These are phyloP conservation scores for Aspergillus sp. DNA, from an alignment of 2,329 filamentous ascomycete genomes.

Conservation along the genomic window DNA sequence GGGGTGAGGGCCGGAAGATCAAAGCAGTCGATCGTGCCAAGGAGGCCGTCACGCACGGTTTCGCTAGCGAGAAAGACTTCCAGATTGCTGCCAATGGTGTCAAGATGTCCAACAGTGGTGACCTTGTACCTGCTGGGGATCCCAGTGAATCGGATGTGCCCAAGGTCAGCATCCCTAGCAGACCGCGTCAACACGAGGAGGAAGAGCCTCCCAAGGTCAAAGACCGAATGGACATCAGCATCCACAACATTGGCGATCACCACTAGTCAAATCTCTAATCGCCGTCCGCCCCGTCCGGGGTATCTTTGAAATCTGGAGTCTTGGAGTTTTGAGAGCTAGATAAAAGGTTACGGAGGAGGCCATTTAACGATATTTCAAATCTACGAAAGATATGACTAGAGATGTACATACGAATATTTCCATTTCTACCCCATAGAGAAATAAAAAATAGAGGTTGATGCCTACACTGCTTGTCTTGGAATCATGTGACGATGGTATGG, in stretches of 20 bases:
- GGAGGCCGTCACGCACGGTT: constrained; percentile 63
- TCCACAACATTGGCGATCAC: constrained; percentile 58
- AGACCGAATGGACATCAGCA: constrained; percentile 59
- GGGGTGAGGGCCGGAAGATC: constrained; percentile 68
- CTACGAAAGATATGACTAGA: constrained; percentile 12
- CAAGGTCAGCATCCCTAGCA: constrained; percentile 22
- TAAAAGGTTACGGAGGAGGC: constrained; percentile 18
- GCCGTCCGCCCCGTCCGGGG: neutral
- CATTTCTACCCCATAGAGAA: neutral
- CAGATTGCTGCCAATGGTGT: constrained; percentile 64
- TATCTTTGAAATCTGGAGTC: constrained; percentile 17
- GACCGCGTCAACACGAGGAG: constrained; percentile 26
- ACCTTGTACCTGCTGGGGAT: constrained; percentile 53
- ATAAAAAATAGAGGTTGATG: neutral
- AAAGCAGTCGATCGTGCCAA: constrained; percentile 66
- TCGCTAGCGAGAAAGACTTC: constrained; percentile 61
- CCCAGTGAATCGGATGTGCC: constrained; percentile 23
- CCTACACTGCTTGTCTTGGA: neutral
- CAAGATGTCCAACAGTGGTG: constrained; percentile 55
- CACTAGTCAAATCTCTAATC: constrained; percentile 26
- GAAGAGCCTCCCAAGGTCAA: constrained; percentile 44
- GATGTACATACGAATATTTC: constrained; percentile 6
- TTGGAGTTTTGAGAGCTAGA: constrained; percentile 23
- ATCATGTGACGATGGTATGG: neutral
- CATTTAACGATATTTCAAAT: constrained; percentile 16